phyloP scores from a whole-genome alignment of 768 basidiomycete genomes.

The Amylocystis lapponica region DNA sequence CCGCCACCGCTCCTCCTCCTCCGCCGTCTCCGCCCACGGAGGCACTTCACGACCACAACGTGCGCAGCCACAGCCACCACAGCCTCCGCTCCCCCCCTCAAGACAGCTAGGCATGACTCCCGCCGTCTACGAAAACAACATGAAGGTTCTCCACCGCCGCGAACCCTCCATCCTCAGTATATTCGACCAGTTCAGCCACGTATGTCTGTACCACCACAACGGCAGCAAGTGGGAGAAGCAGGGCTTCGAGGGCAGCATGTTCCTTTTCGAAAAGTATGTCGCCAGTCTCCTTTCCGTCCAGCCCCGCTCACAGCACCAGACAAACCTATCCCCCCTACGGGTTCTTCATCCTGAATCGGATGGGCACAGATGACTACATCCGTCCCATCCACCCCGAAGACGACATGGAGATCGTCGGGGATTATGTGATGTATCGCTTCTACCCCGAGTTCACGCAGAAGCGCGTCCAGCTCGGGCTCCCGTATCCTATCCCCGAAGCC shows the following conservation, averaged over 20 bases:
- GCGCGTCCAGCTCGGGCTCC: constrained; percentile 26
- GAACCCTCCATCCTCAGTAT: constrained; percentile 77
- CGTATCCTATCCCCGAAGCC: constrained; percentile 15
- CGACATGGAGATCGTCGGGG: constrained; percentile 54
- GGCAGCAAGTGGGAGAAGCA: constrained; percentile 76
- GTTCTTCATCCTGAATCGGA: constrained; percentile 78
- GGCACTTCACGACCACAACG: constrained; percentile 5
- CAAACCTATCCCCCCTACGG: constrained; percentile 78
- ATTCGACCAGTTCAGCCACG: constrained; percentile 85
- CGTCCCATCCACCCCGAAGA: constrained; percentile 76
- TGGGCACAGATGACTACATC: constrained; percentile 73
- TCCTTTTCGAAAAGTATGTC: constrained; percentile 77
- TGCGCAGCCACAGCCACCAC: constrained; percentile 10
- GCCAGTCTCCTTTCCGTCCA: not conserved
- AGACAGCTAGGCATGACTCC: constrained; percentile 14
- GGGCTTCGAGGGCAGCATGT: constrained; percentile 85
- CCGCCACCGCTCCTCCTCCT: constrained; percentile 21
- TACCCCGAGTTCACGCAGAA: constrained; percentile 60
- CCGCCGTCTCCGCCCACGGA: constrained; percentile 5
- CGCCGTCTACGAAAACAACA: constrained; percentile 61
- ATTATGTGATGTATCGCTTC: constrained; percentile 67
- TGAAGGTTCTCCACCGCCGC: constrained; percentile 72
- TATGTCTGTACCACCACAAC: constrained; percentile 75
- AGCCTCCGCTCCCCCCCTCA: constrained; percentile 12
- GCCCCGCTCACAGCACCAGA: constrained; percentile 30